A percentile compares a stretch with the other conserved stretches of the same genome.
These are phyloP conservation scores for Umbilicus rupestris DNA, from an alignment of 164 flowering plant species.

Conservation along the genomic window DNA sequence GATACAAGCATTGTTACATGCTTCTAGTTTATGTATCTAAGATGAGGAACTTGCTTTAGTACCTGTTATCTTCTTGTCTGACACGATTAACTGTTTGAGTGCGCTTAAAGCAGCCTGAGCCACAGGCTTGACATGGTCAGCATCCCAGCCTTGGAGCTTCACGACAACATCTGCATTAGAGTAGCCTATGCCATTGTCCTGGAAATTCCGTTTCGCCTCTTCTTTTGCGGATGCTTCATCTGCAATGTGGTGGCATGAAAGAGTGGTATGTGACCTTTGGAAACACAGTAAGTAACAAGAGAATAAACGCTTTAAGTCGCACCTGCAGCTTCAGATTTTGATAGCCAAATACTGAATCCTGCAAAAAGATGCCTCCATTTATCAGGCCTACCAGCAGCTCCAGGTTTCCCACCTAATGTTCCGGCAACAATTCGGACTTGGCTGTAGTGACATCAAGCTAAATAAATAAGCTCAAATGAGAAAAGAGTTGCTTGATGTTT, in stretches of 20 bases:
- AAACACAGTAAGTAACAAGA: background rate
- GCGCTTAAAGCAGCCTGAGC: constrained; percentile 89
- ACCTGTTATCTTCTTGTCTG: constrained; percentile 92
- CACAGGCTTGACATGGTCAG: constrained; percentile 41
- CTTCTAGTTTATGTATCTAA: background rate
- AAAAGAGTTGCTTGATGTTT: background rate
- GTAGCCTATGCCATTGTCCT: constrained; percentile 43
- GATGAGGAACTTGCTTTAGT: background rate
- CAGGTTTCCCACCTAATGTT: constrained; percentile 76
- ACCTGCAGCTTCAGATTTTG: constrained; percentile 72
- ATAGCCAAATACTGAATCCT: constrained; percentile 88
- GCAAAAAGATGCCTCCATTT: constrained; percentile 86
- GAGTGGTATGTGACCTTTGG: background rate
- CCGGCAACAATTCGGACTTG: constrained; percentile 79
- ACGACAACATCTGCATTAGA: constrained; percentile 84
- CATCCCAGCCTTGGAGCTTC: constrained; percentile 73
- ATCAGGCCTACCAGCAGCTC: constrained; percentile 65
- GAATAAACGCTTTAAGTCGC: background rate
- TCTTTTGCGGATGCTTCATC: constrained; percentile 83
- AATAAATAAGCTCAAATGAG: background rate
- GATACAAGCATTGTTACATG: background rate
- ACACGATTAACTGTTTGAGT: constrained; percentile 57
- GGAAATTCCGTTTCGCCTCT: constrained; percentile 42
- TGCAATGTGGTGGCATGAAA: constrained; percentile 14
- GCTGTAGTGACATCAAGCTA: constrained; percentile 31